phyloP scores from a whole-genome alignment of 345 rosid species.

The Pelargonium nanum region DNA sequence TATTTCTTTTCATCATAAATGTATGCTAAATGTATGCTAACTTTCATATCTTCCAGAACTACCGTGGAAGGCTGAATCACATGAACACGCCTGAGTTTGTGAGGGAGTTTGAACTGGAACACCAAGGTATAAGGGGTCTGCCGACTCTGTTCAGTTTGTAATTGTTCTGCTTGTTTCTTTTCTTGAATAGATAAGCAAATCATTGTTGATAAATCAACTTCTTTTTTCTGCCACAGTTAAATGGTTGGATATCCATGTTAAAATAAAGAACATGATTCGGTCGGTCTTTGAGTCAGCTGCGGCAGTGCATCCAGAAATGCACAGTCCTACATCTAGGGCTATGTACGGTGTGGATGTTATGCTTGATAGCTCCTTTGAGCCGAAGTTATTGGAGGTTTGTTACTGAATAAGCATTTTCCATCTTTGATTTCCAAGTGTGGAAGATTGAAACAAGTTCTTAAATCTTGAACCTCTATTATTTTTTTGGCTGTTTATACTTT shows the following conservation, averaged over 20 bases:
- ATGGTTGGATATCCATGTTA: conserved; percentile 70
- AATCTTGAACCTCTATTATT: neutral
- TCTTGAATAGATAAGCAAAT: neutral
- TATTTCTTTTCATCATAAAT: neutral
- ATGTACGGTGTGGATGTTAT: conserved; percentile 89
- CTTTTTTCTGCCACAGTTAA: conserved; percentile 36
- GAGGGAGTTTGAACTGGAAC: conserved; percentile 71
- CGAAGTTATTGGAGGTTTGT: conserved; percentile 85
- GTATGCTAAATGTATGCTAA: conserved; percentile 1
- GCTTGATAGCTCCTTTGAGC: conserved; percentile 68
- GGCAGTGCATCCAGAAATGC: conserved; percentile 78
- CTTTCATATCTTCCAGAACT: conserved; percentile 50
- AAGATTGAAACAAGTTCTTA: neutral
- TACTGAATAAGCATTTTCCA: conserved; percentile 5
- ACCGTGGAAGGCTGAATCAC: conserved; percentile 69
- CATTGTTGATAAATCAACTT: neutral
- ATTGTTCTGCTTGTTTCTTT: neutral
- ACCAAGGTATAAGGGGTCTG: conserved; percentile 41
- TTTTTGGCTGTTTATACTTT: neutral
- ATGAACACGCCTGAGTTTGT: conserved; percentile 74
- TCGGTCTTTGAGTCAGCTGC: conserved; percentile 83
- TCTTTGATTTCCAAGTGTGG: neutral
- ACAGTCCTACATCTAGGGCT: conserved; percentile 61
- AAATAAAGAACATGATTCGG: conserved; percentile 48
- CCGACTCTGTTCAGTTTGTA: neutral